Percentiles rank a stretch among this genome's conserved stretches.
Conservation (phyloP, 2,329 filamentous ascomycete genomes). For the Diaporthe sp. region DNA sequence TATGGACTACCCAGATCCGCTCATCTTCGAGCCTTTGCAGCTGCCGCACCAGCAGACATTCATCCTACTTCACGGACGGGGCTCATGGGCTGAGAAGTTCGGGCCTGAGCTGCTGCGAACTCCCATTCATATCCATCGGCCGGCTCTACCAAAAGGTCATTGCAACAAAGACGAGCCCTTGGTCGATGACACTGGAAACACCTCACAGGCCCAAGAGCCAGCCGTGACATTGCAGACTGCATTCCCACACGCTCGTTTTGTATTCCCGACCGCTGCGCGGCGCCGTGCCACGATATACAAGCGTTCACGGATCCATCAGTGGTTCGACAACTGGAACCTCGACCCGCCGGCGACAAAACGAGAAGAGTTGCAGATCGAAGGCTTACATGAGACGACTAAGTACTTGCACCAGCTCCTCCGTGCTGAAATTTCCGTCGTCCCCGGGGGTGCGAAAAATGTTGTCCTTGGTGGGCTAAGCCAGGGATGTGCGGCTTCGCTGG, state of each 20-base stretch:
- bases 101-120: constrained; percentile 52
- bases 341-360: constrained; percentile 42
- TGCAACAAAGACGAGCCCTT: background rate
- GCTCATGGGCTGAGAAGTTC: constrained; percentile 57
- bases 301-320: constrained; percentile 55
- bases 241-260: constrained; percentile 60
- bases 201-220: background rate
- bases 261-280: constrained; percentile 64
- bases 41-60: constrained; percentile 57
- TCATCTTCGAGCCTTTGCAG: constrained; percentile 37
- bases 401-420: constrained; percentile 55
- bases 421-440: constrained; percentile 52
- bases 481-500: constrained; percentile 62
- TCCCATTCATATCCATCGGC: constrained; percentile 15
- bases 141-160: no score
- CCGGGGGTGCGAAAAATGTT: constrained; percentile 53
- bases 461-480: constrained; percentile 67
- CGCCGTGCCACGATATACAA: constrained; percentile 56
- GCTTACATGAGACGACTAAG: constrained; percentile 56
- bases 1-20: constrained; percentile 38
- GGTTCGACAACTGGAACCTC: constrained; percentile 59
- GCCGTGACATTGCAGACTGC: constrained; percentile 46
- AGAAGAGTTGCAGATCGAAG: constrained; percentile 53
- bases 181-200: accelerated
- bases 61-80: constrained; percentile 64